Percentiles rank a stretch among this genome's conserved stretches.
phyloP scores from a whole-genome alignment of 306 rosid species.

The Malus orientalis region DNA sequence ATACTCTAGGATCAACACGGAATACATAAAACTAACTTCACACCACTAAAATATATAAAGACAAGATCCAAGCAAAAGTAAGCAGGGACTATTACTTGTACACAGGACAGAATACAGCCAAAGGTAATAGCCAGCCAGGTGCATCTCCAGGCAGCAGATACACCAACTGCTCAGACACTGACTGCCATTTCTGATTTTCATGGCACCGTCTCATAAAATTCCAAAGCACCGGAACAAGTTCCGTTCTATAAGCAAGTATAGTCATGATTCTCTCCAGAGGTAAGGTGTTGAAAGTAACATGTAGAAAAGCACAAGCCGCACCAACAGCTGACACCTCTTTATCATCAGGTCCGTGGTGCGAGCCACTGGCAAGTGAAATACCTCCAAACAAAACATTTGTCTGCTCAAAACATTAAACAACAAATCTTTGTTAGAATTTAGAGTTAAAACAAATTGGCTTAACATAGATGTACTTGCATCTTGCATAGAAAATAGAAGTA shows the following conservation, averaged over 20 bases:
- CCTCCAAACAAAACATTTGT: constrained; percentile 73
- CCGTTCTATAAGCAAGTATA: constrained; percentile 86
- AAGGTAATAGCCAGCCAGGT: constrained; percentile 93
- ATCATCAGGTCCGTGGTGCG: constrained; percentile 46
- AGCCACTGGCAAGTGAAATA: constrained; percentile 42
- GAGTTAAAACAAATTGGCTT: constrained; percentile 3
- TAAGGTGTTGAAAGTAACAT: constrained; percentile 69
- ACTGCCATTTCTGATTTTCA: constrained; percentile 75
- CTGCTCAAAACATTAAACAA: constrained; percentile 34
- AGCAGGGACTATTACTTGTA: constrained; percentile 61
- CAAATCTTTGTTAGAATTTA: constrained; percentile 1
- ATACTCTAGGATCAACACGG: constrained; percentile 5
- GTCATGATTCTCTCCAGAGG: constrained; percentile 91
- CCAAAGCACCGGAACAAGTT: constrained; percentile 93
- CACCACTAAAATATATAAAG: background rate
- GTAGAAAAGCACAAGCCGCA: constrained; percentile 81
- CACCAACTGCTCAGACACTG: constrained; percentile 62
- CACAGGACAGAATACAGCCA: constrained; percentile 94
- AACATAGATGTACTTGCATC: background rate
- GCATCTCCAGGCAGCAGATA: constrained; percentile 72
- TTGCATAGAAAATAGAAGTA: background rate
- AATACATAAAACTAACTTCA: background rate
- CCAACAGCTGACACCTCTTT: constrained; percentile 85
- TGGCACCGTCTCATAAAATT: constrained; percentile 86
- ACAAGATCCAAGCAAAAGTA: constrained; percentile 1